Conservation (phyloP, 1,284 basidiomycete species). For the Ceratobasidium sp. region DNA sequence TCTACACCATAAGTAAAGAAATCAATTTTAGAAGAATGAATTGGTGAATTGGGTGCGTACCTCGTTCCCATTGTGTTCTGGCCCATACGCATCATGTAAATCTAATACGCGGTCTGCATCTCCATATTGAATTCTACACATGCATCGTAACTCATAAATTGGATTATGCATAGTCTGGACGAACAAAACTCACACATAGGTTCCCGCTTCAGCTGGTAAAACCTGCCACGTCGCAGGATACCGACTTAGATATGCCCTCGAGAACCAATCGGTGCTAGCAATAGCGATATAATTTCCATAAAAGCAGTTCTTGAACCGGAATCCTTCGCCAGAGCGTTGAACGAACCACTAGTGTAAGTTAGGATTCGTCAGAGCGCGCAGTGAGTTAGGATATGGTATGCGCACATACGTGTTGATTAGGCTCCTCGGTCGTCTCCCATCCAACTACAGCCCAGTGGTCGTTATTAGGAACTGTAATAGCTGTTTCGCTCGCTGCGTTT, state of each 20-base stretch:
- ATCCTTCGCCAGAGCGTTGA: constrained; percentile 23
- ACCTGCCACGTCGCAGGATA: constrained; percentile 25
- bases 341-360: constrained; percentile 14
- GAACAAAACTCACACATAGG: neutral
- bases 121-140: constrained; percentile 20
- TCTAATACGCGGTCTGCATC: constrained; percentile 25
- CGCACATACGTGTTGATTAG: neutral
- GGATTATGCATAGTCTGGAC: no score
- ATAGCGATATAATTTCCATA: constrained; percentile 13
- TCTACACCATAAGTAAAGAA: neutral
- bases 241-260: neutral
- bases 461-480: neutral
- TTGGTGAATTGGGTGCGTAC: neutral
- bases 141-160: neutral
- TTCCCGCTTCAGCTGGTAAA: neutral
- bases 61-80: constrained; percentile 4
- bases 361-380: no score
- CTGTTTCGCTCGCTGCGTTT: neutral
- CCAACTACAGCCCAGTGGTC: neutral
- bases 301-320: constrained; percentile 20
- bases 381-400: neutral
- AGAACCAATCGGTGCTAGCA: neutral
- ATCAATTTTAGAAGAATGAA: neutral
- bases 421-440: neutral
- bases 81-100: constrained; percentile 15